A percentile compares a stretch with the other conserved stretches of the same genome.
Conservation (phyloP, 306 rosid genomes). For the Coriaria nepalensis region DNA sequence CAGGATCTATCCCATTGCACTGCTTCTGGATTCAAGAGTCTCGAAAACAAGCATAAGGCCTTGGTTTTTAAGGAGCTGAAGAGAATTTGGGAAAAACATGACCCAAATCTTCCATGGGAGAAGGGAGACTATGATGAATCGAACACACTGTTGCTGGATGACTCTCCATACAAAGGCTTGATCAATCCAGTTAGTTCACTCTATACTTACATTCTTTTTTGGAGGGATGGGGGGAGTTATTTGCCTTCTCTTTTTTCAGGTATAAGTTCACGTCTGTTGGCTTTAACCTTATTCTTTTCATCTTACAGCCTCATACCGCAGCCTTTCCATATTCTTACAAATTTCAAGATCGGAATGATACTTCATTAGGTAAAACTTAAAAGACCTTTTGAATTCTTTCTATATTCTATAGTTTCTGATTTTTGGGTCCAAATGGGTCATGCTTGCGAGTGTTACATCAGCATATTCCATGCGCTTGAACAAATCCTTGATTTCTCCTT, state of each 20-base stretch:
- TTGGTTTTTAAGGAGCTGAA: constrained; percentile 68
- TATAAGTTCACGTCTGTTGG: too few species aligned
- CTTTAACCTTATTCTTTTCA: constrained; percentile 1
- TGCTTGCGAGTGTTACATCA: too few species aligned
- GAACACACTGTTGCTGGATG: constrained; percentile 73
- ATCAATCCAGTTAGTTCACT: constrained; percentile 53
- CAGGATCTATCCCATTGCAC: constrained; percentile 62
- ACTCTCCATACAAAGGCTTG: constrained; percentile 79
- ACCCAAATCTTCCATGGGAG: constrained; percentile 67
- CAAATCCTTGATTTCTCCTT: too few species aligned
- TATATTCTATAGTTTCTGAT: too few species aligned
- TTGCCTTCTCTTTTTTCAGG: background rate
- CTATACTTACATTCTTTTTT: background rate
- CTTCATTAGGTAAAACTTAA: constrained; percentile 62
- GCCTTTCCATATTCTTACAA: constrained; percentile 46
- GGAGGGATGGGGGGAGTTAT: too few species aligned
- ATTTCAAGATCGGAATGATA: constrained; percentile 28
- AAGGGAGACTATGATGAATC: constrained; percentile 49
- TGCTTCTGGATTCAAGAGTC: constrained; percentile 37
- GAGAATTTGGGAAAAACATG: constrained; percentile 66
- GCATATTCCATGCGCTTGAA: constrained; percentile 14
- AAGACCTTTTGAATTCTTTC: too few species aligned
- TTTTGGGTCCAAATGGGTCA: too few species aligned
- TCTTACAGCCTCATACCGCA: constrained; percentile 40
- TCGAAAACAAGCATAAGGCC: constrained; percentile 44